Base-by-base conservation (phyloP, 768 basidiomycete genomes). In the Jaapia argillacea region DNA sequence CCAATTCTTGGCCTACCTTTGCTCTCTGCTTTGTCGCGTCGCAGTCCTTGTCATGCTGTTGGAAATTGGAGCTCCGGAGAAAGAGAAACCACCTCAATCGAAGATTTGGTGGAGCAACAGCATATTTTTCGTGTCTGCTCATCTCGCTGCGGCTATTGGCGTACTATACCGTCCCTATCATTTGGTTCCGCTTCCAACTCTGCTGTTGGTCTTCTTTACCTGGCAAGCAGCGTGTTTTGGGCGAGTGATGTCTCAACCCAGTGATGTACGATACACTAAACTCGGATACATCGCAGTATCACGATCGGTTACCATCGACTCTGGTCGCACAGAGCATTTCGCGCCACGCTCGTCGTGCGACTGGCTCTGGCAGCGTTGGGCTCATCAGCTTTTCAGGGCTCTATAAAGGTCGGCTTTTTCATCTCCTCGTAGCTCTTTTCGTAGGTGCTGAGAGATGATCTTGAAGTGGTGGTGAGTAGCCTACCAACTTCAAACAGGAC, bases 251-350 rank as follows among this genome's bases (percentile, higher is more conserved):
- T 38, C 37, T 38, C 37, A 21, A 10, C 21, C 37, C 10, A 13
- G 7, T 38, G 10, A 10, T 38, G 37, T 6, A 12, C 7, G 7
- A 33, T 16, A 10, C 16, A 16, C 10, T 10, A 10, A 16, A 33
- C 10, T 33, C 31, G 10, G 31, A 7, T 21, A 22, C 37, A 7
- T 10, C 26, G 6, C 45, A 84, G 83, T 1, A 76, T 87, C 39
- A 86, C 79, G 2, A 67, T 83, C 50, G 85, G 85, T 1, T 87
- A 87, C 56, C 85, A 87, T 55, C 71, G 85, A 27, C 60, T 88
- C n/a, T 86, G 81, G 60, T 84, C 84, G 4, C 85, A 87, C 53
- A 71, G 74, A 3, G 69, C 83, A 2, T 86, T 84, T 58, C 69
- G 70, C 16, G 84, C 84, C 4, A 63, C 63, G 1, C 44, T 72